Evolutionary conservation across 495 filamentous ascomycete genomes (phyloP).

Genomic region (Friedmanniomyces endolithicus): DNA sequence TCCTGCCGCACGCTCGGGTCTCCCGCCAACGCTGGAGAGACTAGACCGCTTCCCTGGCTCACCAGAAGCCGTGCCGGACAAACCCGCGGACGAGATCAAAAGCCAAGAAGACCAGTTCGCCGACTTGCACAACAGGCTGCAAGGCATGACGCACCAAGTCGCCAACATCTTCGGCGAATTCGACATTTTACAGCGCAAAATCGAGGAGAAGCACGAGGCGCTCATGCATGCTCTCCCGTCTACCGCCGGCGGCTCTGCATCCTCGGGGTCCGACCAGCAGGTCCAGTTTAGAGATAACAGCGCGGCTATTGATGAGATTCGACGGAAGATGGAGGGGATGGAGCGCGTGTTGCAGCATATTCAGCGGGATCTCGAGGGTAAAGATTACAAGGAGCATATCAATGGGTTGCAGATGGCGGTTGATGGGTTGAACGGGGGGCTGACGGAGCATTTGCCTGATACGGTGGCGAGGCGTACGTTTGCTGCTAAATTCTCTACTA

Average conservation of each 20-base stretch:
- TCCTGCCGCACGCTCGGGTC: conserved; percentile 27
- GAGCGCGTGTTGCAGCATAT: conserved; percentile 42
- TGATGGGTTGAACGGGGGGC: conserved; percentile 54
- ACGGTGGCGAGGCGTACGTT: conserved; percentile 36
- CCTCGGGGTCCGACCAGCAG: no score
- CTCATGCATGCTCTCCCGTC: conserved; percentile 26
- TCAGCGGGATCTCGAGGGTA: conserved; percentile 55
- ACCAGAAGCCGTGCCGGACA: conserved; percentile 12
- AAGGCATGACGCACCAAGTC: conserved; percentile 60
- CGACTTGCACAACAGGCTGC: conserved; percentile 70
- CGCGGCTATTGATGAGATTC: conserved; percentile 37
- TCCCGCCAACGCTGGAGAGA: conserved; percentile 26
- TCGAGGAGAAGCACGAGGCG: conserved; percentile 51
- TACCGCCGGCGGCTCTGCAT: not conserved
- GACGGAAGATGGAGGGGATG: conserved; percentile 44
- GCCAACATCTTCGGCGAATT: conserved; percentile 55
- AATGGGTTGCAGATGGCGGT: conserved; percentile 60
- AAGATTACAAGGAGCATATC: conserved; percentile 59
- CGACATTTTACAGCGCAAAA: conserved; percentile 32
- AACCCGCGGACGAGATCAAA: conserved; percentile 23
- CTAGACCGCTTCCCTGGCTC: conserved; percentile 25
- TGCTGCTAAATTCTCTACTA: not conserved
- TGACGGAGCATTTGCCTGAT: conserved; percentile 47
- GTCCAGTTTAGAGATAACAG: not conserved
- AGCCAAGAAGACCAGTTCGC: conserved; percentile 52